These are phyloP conservation scores for Tetrastigma voinierianum DNA, from an alignment of 164 flowering plant genomes.

Conservation along the genomic window DNA sequence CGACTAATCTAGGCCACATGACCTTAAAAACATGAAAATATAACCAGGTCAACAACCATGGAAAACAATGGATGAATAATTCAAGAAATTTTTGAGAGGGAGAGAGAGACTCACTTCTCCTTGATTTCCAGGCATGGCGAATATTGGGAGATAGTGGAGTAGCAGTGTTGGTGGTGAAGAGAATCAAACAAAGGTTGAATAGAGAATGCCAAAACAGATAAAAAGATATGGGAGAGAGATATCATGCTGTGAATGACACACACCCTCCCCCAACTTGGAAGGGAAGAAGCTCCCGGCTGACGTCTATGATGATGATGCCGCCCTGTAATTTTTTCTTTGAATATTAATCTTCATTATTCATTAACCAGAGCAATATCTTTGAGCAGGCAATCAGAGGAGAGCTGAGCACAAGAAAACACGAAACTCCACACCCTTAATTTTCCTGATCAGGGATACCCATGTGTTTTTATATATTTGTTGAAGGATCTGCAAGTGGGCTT, in stretches of 20 bases:
- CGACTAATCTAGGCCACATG: conserved; percentile 71
- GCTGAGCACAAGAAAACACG: too few relatives aligned
- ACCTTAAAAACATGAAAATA: conserved; percentile 28
- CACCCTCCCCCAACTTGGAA: conserved; percentile 28
- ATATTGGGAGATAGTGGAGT: background rate
- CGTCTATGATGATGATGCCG: conserved; percentile 24
- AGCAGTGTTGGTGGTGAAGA: conserved; percentile 3
- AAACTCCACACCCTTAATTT: too few relatives aligned
- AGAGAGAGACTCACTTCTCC: conserved; percentile 34
- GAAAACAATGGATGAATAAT: background rate
- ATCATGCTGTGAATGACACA: conserved; percentile 12
- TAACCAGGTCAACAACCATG: background rate
- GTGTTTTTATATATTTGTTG: background rate
- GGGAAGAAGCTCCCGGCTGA: conserved; percentile 14
- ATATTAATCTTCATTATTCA: too few relatives aligned
- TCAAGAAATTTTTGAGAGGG: conserved; percentile 5
- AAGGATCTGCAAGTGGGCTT: background rate
- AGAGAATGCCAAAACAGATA: conserved; percentile 22
- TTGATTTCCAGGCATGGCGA: conserved; percentile 30
- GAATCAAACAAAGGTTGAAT: background rate
- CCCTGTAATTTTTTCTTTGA: too few relatives aligned
- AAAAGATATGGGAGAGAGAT: conserved; percentile 10
- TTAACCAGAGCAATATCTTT: too few relatives aligned
- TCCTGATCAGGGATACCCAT: background rate
- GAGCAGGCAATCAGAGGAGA: too few relatives aligned